phyloP scores from a whole-genome alignment of 495 filamentous ascomycete genomes.

The Penicillium coprophilum region DNA sequence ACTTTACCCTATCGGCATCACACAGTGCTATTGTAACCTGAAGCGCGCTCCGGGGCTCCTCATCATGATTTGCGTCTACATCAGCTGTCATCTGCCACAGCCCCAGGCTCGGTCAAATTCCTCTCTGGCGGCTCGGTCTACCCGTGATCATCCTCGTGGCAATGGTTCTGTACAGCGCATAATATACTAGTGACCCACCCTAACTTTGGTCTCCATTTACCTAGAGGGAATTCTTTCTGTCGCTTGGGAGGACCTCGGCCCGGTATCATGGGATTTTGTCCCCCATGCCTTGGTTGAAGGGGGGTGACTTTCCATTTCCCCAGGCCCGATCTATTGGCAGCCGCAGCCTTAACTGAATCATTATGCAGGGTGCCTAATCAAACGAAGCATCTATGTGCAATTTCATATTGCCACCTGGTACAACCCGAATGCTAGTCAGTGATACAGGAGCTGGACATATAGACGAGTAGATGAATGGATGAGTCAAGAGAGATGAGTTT shows the following conservation, averaged over 20 bases:
- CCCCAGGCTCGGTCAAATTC: neutral
- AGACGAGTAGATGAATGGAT: slow-evolving; percentile 6
- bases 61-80: slow-evolving; percentile 8
- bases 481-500: neutral
- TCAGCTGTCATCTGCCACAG: slow-evolving; percentile 17
- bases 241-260: slow-evolving; percentile 1
- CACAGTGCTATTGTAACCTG: slow-evolving; percentile 6
- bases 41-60: slow-evolving; percentile 15
- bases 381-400: slow-evolving; percentile 8
- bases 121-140: slow-evolving; percentile 20
- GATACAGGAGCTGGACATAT: slow-evolving; percentile 11
- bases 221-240: slow-evolving; percentile 1
- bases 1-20: neutral
- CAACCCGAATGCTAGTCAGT: slow-evolving; percentile 18
- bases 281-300: neutral
- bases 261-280: neutral
- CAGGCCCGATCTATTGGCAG: slow-evolving; percentile 6
- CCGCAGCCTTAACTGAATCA: neutral
- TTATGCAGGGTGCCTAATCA: neutral
- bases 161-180: neutral
- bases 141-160: slow-evolving; percentile 14
- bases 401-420: slow-evolving; percentile 23
- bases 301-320: slow-evolving; percentile 5
- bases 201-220: neutral
- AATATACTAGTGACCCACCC: neutral